Conservation (phyloP, 1,284 basidiomycete species). For the Apiotrichum gracile region DNA sequence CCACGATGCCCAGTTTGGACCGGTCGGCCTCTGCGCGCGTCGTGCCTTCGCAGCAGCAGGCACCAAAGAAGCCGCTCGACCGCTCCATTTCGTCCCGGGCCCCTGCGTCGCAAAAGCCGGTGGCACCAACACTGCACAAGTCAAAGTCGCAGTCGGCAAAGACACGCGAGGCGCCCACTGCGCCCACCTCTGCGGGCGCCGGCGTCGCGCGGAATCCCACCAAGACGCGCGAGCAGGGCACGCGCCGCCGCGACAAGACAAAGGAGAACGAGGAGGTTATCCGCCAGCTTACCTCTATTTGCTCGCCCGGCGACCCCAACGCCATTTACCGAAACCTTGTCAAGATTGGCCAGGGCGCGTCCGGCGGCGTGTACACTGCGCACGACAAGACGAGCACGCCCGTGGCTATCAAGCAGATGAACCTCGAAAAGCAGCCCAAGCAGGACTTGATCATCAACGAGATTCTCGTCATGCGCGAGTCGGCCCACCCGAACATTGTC, state of each 20-base stretch:
- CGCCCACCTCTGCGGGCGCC: neutral
- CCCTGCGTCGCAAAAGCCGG: constrained; percentile 21
- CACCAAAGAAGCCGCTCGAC: constrained; percentile 25
- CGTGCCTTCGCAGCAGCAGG: constrained; percentile 26
- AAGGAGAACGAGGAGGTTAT: constrained; percentile 86
- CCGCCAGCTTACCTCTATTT: constrained; percentile 83
- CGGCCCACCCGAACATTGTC: constrained; percentile 94
- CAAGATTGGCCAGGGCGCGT: constrained; percentile 98
- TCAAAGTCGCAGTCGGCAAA: constrained; percentile 35
- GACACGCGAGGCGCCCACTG: constrained; percentile 16
- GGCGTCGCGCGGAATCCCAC: constrained; percentile 13
- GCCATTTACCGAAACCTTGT: constrained; percentile 83
- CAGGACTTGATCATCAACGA: constrained; percentile 99
- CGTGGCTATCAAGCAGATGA: constrained; percentile 99
- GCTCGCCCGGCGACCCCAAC: constrained; percentile 95
- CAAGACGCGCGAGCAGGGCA: constrained; percentile 39
- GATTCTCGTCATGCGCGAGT: constrained; percentile 96
- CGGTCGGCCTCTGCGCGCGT: constrained; percentile 16
- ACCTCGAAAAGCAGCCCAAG: constrained; percentile 98
- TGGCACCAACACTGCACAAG: constrained; percentile 32
- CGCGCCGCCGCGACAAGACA: constrained; percentile 79
- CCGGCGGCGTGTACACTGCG: constrained; percentile 96
- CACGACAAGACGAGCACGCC: constrained; percentile 90
- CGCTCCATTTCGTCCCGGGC: constrained; percentile 49
- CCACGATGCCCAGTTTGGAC: constrained; percentile 1